phyloP scores from a whole-genome alignment of 306 rosid species.

The Ochetophila trinervis region DNA sequence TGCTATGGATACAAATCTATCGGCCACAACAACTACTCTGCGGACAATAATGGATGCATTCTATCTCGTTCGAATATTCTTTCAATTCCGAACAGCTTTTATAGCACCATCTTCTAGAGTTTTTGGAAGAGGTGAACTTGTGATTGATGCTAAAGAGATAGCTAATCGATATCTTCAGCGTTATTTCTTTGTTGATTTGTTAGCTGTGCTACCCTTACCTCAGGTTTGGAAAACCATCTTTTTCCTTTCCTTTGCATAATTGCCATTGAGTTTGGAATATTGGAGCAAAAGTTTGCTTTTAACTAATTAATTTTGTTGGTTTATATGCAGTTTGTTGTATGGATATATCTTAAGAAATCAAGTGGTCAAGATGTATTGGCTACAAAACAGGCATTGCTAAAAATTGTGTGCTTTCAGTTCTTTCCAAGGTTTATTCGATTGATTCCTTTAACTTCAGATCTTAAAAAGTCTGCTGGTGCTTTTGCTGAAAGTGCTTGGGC shows the following conservation, averaged over 20 bases:
- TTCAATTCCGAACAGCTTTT: conserved; percentile 81
- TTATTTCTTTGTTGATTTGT: conserved; percentile 65
- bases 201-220: conserved; percentile 72
- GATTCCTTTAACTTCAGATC: conserved; percentile 71
- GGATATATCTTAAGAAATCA: conserved; percentile 45
- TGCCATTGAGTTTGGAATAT: background rate
- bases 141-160: conserved; percentile 71
- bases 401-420: conserved; percentile 59
- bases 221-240: conserved; percentile 50
- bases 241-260: background rate
- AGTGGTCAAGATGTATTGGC: conserved; percentile 51
- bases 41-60: conserved; percentile 51
- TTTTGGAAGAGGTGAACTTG: conserved; percentile 96
- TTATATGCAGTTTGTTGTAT: conserved; percentile 57
- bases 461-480: conserved; percentile 83
- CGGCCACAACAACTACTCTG: conserved; percentile 38
- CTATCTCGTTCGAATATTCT: conserved; percentile 66
- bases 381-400: conserved; percentile 63
- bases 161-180: conserved; percentile 69
- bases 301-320: conserved; percentile 2
- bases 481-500: conserved; percentile 82
- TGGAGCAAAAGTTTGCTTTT: background rate
- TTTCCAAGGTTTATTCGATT: conserved; percentile 74
- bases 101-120: conserved; percentile 90
- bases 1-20: conserved; percentile 60